Evolutionary conservation across 1,284 basidiomycete species (phyloP).

Genomic region (Leccinum pachyderme): DNA sequence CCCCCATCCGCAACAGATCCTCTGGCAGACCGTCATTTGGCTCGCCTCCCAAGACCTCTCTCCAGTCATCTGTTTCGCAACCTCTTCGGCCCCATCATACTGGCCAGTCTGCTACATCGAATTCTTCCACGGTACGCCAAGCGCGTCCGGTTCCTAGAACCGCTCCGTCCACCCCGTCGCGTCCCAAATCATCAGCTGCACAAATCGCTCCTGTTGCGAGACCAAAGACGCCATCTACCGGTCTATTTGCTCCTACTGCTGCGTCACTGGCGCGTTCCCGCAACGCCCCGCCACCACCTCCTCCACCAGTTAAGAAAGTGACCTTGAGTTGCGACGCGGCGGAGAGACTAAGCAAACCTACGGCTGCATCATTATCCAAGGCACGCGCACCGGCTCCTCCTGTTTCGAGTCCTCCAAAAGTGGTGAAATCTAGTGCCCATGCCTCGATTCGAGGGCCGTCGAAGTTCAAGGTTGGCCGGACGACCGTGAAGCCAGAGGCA

Average conservation of each 20-base stretch:
- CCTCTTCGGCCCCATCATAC: slow-evolving; percentile 55
- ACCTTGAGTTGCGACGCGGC: slow-evolving; percentile 47
- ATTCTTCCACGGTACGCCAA: slow-evolving; percentile 38
- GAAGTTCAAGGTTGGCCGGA: slow-evolving; percentile 23
- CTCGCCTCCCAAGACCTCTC: slow-evolving; percentile 33
- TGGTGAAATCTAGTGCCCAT: slow-evolving; percentile 19
- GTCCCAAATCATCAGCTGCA: slow-evolving; percentile 45
- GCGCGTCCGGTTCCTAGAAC: slow-evolving; percentile 29
- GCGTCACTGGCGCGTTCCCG: slow-evolving; percentile 70
- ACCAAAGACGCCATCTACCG: slow-evolving; percentile 56
- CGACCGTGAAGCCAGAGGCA: slow-evolving; percentile 15
- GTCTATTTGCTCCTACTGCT: slow-evolving; percentile 74
- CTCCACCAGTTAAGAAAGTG: slow-evolving; percentile 51
- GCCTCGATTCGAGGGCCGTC: slow-evolving; percentile 15
- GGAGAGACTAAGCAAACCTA: slow-evolving; percentile 71
- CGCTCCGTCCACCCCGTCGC: slow-evolving; percentile 40
- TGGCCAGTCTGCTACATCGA: slow-evolving; percentile 46
- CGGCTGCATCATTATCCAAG: slow-evolving; percentile 67
- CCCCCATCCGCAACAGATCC: slow-evolving; percentile 21
- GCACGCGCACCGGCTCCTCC: slow-evolving; percentile 32
- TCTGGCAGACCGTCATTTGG: slow-evolving; percentile 25
- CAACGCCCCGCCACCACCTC: slow-evolving; percentile 44
- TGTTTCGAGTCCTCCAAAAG: slow-evolving; percentile 24
- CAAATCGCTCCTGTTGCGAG: slow-evolving; percentile 29
- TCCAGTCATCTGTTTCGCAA: slow-evolving; percentile 33